These are phyloP conservation scores for Talaromyces proteolyticus DNA, from an alignment of 495 filamentous ascomycete species.

Conservation along the genomic window DNA sequence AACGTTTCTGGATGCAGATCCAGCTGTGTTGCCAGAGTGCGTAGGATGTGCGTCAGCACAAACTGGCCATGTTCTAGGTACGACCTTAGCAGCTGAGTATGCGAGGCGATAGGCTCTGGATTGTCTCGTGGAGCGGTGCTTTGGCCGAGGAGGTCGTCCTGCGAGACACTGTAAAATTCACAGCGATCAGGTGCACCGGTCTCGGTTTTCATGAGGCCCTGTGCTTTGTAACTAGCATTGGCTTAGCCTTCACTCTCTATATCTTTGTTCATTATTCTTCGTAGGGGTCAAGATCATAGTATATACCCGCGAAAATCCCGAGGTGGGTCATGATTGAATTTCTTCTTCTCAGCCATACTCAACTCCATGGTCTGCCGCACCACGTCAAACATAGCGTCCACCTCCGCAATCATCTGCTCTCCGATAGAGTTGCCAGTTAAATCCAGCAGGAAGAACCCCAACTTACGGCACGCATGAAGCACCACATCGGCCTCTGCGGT, in stretches of 20 bases:
- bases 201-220: slow-evolving; percentile 10
- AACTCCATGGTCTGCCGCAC: background rate
- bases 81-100: background rate
- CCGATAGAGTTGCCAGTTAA: background rate
- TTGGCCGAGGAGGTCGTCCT: slow-evolving; percentile 11
- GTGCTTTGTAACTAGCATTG: slow-evolving; percentile 11
- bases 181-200: slow-evolving; percentile 10
- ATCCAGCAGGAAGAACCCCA: slow-evolving; percentile 1
- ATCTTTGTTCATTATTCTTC: background rate
- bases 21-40: slow-evolving; percentile 4
- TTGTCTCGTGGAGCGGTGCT: slow-evolving; percentile 4
- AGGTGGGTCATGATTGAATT: background rate
- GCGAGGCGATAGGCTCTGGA: slow-evolving; percentile 6
- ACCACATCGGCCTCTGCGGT: background rate
- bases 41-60: slow-evolving; percentile 5
- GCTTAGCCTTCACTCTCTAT: background rate
- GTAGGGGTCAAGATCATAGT: background rate
- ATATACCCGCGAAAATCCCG: slow-evolving; percentile 2
- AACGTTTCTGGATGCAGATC: slow-evolving; percentile 7
- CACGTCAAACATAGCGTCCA: background rate
- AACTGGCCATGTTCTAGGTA: slow-evolving; percentile 8
- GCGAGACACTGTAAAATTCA: slow-evolving; percentile 11
- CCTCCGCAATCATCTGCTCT: background rate
- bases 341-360: background rate
- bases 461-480: background rate